Base-by-base conservation (phyloP, 768 basidiomycete genomes). In the Termitomyces sp. region DNA sequence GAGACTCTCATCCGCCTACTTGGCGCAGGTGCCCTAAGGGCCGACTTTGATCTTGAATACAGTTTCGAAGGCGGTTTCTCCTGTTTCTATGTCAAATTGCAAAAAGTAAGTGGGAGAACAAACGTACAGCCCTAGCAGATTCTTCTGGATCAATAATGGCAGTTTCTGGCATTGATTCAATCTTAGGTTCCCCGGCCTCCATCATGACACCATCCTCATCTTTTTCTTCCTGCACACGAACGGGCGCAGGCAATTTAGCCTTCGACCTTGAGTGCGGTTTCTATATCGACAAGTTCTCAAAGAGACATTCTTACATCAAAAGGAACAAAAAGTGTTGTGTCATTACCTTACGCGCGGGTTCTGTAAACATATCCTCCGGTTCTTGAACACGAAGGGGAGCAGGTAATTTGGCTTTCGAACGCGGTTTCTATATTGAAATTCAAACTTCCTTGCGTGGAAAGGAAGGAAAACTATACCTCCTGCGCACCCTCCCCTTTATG, bases 1-100 rank as follows among this genome's bases (percentile, higher is more conserved):
- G 32, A 37, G 38, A 43, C 45, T 10, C 29, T 54, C 48, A 12
- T 59, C 46, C 6, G 57, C 40, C 31, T n/a, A 32, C 15, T 50
- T 48, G 52, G n/a, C 25, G 38, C 31, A 20, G 37, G 31, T 49
- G 51, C 42, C 42, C 59, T 61, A 25, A 50, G 32, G 5, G 14
- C 60, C 7, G 63, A 56, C n/a, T 56, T 67, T 32, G 53, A 50
- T n/a, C 54, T 60, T 50, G 53, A 61, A 3, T 31, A 43, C 37
- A 29, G 25, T 37, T 40, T 55, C 25, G 45, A 55, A 9, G n/a
- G 9, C 7, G 37, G 29, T 31, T 55, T 60, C 29, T 54, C 17
- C 43, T 47, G 37, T 3, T 47, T 32, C 36, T 29, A 8, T 17
- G 40, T 58, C 5, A 57, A 15, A 11, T 31, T 15, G 10, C 7